Conservation (phyloP, 2,329 filamentous ascomycete species). For the Pseudocercospora musae region DNA sequence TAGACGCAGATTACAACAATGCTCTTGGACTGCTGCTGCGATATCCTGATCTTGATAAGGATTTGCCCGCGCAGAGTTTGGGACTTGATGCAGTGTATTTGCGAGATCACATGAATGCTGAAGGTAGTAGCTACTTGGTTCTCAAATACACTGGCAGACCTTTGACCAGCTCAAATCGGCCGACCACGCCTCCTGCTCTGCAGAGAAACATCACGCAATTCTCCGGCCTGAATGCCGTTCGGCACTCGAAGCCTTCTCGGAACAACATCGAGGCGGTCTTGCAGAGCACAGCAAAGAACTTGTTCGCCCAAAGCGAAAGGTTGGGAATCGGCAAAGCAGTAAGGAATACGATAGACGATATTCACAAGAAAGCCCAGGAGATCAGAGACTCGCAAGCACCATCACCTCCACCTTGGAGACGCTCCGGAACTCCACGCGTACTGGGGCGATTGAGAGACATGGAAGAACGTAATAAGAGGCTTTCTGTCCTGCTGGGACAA, state of each 20-base stretch:
- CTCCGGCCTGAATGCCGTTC: conserved; percentile 27
- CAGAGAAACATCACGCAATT: conserved; percentile 36
- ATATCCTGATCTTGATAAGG: conserved; percentile 62
- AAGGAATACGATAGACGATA: conserved; percentile 76
- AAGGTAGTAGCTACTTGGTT: conserved; percentile 64
- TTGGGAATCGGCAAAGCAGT: conserved; percentile 78
- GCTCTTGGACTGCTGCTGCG: conserved; percentile 79
- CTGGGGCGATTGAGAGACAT: conserved; percentile 46
- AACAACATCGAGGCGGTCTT: conserved; percentile 65
- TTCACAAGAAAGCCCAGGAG: conserved; percentile 69
- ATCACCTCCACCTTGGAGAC: conserved; percentile 31
- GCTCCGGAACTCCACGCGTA: conserved; percentile 43
- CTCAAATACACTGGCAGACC: conserved; percentile 62
- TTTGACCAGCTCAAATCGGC: conserved; percentile 29
- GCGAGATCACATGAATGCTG: conserved; percentile 58
- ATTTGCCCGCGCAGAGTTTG: conserved; percentile 48
- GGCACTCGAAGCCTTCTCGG: conserved; percentile 35
- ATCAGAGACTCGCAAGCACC: conserved; percentile 51
- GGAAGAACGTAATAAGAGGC: conserved; percentile 62
- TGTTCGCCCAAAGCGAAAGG: conserved; percentile 69
- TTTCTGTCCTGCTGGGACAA: conserved; percentile 66
- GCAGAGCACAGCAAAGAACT: conserved; percentile 71
- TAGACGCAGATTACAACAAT: conserved; percentile 82
- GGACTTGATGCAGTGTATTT: conserved; percentile 82
- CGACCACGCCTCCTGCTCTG: conserved; percentile 33